Percentiles rank a stretch among this genome's conserved stretches.
These are phyloP conservation scores for Talaromyces amestolkiae DNA, from an alignment of 2,329 filamentous ascomycete genomes.

Conservation along the genomic window DNA sequence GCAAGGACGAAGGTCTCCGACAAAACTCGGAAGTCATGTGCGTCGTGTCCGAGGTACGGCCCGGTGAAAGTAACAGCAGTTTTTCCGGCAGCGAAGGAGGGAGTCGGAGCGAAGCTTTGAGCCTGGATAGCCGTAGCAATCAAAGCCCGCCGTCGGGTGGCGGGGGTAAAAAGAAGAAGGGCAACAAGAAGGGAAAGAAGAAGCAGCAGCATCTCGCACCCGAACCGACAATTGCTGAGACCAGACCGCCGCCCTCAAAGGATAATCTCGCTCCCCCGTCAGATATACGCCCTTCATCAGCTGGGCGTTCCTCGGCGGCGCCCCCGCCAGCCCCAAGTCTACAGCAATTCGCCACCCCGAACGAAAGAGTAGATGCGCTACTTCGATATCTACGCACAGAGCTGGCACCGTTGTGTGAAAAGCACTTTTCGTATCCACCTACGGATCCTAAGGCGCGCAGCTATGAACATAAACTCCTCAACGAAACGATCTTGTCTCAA, in stretches of 20 bases:
- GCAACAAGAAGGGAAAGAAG: slow-evolving; percentile 27
- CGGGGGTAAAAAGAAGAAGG: slow-evolving; percentile 20
- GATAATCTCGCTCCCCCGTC: slow-evolving; percentile 16
- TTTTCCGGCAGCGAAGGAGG: slow-evolving; percentile 30
- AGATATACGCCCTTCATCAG: slow-evolving; percentile 20
- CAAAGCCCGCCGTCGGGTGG: slow-evolving; percentile 6
- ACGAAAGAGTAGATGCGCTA: slow-evolving; percentile 41
- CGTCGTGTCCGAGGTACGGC: slow-evolving; percentile 42
- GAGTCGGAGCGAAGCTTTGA: slow-evolving; percentile 22
- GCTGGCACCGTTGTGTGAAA: slow-evolving; percentile 39
- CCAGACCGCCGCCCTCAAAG: neutral
- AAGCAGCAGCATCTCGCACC: slow-evolving; percentile 17
- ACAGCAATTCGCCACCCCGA: slow-evolving; percentile 30
- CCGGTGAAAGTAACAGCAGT: slow-evolving; percentile 33
- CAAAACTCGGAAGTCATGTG: slow-evolving; percentile 49
- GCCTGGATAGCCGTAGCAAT: slow-evolving; percentile 18
- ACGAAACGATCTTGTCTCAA: slow-evolving; percentile 45
- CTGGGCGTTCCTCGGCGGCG: slow-evolving; percentile 20
- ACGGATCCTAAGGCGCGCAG: slow-evolving; percentile 39
- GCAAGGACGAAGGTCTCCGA: slow-evolving; percentile 46
- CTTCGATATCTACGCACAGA: slow-evolving; percentile 36
- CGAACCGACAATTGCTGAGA: neutral
- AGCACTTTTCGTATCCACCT: slow-evolving; percentile 41
- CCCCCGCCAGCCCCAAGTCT: slow-evolving; percentile 37
- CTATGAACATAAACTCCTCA: slow-evolving; percentile 45